phyloP scores from a whole-genome alignment of 108 stramenopile genomes.

The Conticribra guillardii region DNA sequence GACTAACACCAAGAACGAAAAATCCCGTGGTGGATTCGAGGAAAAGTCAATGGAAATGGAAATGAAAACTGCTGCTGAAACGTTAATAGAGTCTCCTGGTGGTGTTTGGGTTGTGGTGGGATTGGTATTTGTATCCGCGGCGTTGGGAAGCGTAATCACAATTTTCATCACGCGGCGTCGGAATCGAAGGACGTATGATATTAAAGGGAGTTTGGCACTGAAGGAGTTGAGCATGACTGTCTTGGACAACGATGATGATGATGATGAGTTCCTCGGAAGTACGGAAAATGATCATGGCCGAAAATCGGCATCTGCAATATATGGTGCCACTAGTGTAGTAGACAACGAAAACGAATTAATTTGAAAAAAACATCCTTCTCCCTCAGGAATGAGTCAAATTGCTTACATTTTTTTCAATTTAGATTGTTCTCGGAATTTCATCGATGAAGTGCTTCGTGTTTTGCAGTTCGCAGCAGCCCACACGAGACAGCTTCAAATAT shows the following conservation, averaged over 20 bases:
- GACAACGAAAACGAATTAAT: too few relatives aligned
- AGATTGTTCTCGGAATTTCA: too few relatives aligned
- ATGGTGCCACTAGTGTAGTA: not conserved
- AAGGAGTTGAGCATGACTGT: conserved; percentile 34
- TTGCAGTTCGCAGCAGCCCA: too few relatives aligned
- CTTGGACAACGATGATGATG: conserved; percentile 12
- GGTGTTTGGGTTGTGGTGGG: conserved; percentile 10
- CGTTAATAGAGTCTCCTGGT: conserved; percentile 18
- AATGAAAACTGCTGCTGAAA: conserved; percentile 15
- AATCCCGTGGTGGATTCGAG: not conserved
- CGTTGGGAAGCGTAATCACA: conserved; percentile 28
- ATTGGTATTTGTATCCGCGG: conserved; percentile 18
- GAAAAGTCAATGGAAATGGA: conserved; percentile 13
- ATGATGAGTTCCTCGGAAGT: too few relatives aligned
- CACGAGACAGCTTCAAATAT: too few relatives aligned
- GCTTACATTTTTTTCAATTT: too few relatives aligned
- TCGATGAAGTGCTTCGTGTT: too few relatives aligned
- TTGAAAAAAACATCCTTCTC: too few relatives aligned
- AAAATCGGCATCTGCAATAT: not conserved
- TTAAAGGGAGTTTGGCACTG: not conserved
- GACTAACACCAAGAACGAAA: not conserved
- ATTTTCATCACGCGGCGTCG: conserved; percentile 17
- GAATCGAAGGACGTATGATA: conserved; percentile 16
- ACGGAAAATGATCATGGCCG: not conserved
- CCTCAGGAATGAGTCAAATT: too few relatives aligned